These are phyloP conservation scores for Pezicula radicicola DNA, from an alignment of 2,329 filamentous ascomycete genomes.

Conservation along the genomic window DNA sequence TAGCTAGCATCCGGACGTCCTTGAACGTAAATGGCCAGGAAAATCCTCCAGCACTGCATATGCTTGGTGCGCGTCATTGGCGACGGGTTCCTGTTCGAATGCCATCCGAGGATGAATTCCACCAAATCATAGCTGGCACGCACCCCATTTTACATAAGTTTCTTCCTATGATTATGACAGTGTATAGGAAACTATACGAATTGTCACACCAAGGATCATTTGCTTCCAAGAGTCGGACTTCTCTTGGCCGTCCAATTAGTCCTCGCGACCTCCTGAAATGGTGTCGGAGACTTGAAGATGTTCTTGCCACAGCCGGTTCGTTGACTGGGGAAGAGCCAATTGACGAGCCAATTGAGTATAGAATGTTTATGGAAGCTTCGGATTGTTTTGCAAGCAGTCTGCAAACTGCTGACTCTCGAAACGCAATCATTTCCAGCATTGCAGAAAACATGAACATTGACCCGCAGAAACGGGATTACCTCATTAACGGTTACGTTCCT, in stretches of 20 bases:
- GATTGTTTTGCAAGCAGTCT: constrained; percentile 89
- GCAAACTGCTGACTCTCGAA: constrained; percentile 60
- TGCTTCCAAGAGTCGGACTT: constrained; percentile 44
- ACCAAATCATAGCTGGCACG: constrained; percentile 66
- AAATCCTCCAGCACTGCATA: constrained; percentile 61
- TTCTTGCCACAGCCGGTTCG: constrained; percentile 59
- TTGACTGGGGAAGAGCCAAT: constrained; percentile 68
- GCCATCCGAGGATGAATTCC: constrained; percentile 67
- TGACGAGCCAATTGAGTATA: constrained; percentile 68
- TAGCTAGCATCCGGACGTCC: constrained; percentile 84
- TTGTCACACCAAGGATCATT: constrained; percentile 40
- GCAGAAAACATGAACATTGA: constrained; percentile 87
- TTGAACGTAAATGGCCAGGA: constrained; percentile 64
- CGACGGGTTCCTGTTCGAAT: constrained; percentile 67
- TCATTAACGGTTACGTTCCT: constrained; percentile 71
- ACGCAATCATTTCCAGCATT: constrained; percentile 63
- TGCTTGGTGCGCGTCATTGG: constrained; percentile 88
- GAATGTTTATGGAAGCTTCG: constrained; percentile 89
- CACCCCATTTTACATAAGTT: constrained; percentile 69
- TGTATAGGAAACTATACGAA: constrained; percentile 51
- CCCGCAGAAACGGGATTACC: constrained; percentile 75
- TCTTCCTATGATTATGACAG: constrained; percentile 54
- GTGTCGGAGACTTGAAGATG: constrained; percentile 71
- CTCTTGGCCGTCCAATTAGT: constrained; percentile 52
- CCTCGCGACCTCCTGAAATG: constrained; percentile 87